These are phyloP conservation scores for Aspergillus sp. DNA, from an alignment of 2,329 filamentous ascomycete species.

Conservation along the genomic window DNA sequence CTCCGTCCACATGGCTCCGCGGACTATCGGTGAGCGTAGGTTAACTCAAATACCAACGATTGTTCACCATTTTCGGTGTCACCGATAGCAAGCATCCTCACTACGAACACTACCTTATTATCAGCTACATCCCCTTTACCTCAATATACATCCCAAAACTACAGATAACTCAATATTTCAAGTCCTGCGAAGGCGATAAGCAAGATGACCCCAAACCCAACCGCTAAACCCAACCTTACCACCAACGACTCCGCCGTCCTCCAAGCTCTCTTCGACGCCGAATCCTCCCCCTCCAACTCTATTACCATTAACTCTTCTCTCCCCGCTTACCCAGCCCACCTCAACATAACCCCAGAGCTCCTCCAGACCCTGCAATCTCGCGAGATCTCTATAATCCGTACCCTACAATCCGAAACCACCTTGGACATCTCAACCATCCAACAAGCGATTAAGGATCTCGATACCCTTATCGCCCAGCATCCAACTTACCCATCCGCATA, in stretches of 20 bases:
- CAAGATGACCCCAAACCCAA: slow-evolving; percentile 22
- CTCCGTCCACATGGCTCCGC: not conserved
- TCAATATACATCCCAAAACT: not conserved
- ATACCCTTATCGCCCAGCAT: slow-evolving; percentile 44
- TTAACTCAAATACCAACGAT: not conserved
- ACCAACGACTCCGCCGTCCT: slow-evolving; percentile 50
- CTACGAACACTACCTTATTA: no score
- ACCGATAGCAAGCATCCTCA: no score
- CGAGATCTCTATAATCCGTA: slow-evolving; percentile 45
- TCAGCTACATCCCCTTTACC: not conserved
- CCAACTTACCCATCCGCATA: slow-evolving; percentile 57
- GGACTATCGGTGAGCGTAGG: not conserved
- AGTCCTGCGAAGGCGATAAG: not conserved
- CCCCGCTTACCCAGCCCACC: slow-evolving; percentile 42
- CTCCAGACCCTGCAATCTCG: slow-evolving; percentile 42
- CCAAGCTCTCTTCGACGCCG: slow-evolving; percentile 50
- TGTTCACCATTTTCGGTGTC: no score
- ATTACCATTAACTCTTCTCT: slow-evolving; percentile 42
- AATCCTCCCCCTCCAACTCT: slow-evolving; percentile 43
- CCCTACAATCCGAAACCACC: slow-evolving; percentile 32
- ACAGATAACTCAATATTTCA: not conserved
- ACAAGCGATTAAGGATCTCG: slow-evolving; percentile 42
- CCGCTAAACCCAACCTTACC: slow-evolving; percentile 33
- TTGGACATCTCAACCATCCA: slow-evolving; percentile 25
- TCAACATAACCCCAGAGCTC: slow-evolving; percentile 38